These are phyloP conservation scores for Westerdykella aurantiaca DNA, from an alignment of 2,329 filamentous ascomycete species.

Conservation along the genomic window DNA sequence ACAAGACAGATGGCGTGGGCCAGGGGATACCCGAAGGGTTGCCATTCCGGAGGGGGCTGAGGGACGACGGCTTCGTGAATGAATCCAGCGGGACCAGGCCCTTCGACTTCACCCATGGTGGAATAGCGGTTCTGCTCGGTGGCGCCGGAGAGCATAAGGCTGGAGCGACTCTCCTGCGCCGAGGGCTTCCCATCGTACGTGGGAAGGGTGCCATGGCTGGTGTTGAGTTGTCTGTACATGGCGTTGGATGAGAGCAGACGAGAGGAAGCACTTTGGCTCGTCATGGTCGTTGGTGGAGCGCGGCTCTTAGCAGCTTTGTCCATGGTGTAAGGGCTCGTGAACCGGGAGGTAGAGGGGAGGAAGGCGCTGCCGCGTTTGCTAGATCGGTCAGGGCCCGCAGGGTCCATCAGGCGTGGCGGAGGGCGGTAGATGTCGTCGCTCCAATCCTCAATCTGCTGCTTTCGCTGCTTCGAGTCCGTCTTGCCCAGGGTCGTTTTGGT, in stretches of 20 bases:
- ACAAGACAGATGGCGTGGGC: constrained; percentile 92
- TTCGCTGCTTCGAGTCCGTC: constrained; percentile 73
- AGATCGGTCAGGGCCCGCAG: constrained; percentile 61
- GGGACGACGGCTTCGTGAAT: constrained; percentile 95
- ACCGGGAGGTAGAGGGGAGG: constrained; percentile 87
- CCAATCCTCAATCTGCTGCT: constrained; percentile 96
- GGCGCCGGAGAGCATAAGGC: constrained; percentile 39
- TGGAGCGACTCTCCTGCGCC: constrained; percentile 36
- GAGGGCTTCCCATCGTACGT: constrained; percentile 37
- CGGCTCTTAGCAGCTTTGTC: constrained; percentile 54
- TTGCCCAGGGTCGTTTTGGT: constrained; percentile 72
- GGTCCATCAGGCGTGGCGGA: constrained; percentile 72
- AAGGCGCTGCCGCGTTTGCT: constrained; percentile 80
- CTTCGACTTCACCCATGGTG: constrained; percentile 57
- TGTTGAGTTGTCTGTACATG: constrained; percentile 61
- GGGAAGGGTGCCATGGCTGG: constrained; percentile 52
- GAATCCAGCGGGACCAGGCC: constrained; percentile 81
- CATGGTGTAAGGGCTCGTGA: constrained; percentile 81
- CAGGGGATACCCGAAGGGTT: constrained; percentile 91
- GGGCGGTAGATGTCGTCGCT: constrained; percentile 94
- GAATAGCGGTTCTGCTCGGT: constrained; percentile 47
- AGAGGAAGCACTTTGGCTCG: constrained; percentile 73
- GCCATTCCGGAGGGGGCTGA: constrained; percentile 93
- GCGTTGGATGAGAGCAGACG: constrained; percentile 64
- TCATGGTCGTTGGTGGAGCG: constrained; percentile 82